Evolutionary conservation across 768 basidiomycete genomes (phyloP).

Genomic region (Mycena haematopus): DNA sequence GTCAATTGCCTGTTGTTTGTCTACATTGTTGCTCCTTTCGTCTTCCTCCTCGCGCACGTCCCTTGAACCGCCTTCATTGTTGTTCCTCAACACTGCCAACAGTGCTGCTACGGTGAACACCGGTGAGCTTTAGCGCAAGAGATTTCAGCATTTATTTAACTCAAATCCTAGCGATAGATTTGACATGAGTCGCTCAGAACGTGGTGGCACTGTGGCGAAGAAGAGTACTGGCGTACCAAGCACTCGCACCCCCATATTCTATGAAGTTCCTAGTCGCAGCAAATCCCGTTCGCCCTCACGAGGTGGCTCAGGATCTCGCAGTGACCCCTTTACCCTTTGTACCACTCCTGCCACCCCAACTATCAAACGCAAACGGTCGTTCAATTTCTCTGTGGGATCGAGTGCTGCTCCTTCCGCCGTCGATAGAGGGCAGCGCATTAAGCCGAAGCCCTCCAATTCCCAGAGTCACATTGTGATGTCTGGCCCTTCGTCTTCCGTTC

Average conservation of each 20-base stretch:
- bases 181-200: constrained; percentile 22
- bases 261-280: constrained; percentile 15
- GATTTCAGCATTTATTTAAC: neutral
- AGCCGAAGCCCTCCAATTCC: constrained; percentile 13
- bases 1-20: too few relatives aligned
- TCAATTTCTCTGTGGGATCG: constrained; percentile 8
- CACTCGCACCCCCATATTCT: constrained; percentile 16
- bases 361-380: constrained; percentile 29
- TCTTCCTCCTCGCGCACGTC: neutral
- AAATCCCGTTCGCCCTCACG: constrained; percentile 33
- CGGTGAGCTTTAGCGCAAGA: neutral
- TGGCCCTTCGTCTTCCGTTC: constrained; percentile 10
- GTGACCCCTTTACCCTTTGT: constrained; percentile 25
- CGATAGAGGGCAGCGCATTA: constrained; percentile 29
- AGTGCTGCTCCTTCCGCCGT: neutral
- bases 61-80: too few relatives aligned
- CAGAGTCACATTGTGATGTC: constrained; percentile 12
- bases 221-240: constrained; percentile 11
- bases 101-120: too few relatives aligned
- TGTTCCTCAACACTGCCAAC: too few relatives aligned
- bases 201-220: constrained; percentile 6
- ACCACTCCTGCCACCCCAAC: constrained; percentile 1
- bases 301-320: constrained; percentile 24
- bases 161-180: neutral
- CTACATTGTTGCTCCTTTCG: too few relatives aligned